Conservation (phyloP, 441 rosid species). For the Flueggea neowawraea region DNA sequence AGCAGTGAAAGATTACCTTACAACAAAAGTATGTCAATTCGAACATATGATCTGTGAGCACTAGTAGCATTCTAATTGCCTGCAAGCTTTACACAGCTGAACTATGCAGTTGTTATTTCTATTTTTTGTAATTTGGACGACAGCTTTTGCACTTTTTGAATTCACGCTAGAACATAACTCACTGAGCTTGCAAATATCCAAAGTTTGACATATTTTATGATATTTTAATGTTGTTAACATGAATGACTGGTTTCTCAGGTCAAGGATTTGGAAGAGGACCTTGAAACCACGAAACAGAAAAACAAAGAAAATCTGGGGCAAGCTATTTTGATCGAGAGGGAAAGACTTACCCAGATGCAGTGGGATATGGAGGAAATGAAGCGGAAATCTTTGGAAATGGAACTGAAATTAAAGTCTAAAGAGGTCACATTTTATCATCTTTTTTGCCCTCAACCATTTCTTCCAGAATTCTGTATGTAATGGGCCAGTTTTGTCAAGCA, state of each 20-base stretch:
- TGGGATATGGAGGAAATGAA: slow-evolving; percentile 99
- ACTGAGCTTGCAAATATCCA: no score
- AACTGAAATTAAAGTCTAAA: slow-evolving; percentile 66
- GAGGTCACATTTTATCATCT: slow-evolving; percentile 44
- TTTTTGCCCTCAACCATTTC: neutral
- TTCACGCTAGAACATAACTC: no score
- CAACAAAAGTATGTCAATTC: slow-evolving; percentile 64
- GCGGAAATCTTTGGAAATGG: slow-evolving; percentile 84
- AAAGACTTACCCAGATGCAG: slow-evolving; percentile 90
- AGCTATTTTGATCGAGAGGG: slow-evolving; percentile 83
- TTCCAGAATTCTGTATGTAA: no score
- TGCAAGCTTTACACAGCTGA: no score
- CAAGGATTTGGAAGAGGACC: slow-evolving; percentile 94
- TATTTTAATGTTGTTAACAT: no score
- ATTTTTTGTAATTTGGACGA: neutral
- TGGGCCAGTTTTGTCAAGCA: no score
- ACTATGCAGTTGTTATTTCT: neutral
- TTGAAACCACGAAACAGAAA: slow-evolving; percentile 81
- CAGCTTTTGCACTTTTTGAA: neutral
- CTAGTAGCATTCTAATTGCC: slow-evolving; percentile 1
- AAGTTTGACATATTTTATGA: no score
- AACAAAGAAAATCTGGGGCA: slow-evolving; percentile 89
- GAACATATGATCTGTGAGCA: slow-evolving; percentile 8
- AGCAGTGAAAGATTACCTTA: slow-evolving; percentile 83
- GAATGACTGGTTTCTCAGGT: slow-evolving; percentile 45